Evolutionary conservation across 1,284 basidiomycete genomes (phyloP).

Genomic region (Cryptococcus deneoformans): DNA sequence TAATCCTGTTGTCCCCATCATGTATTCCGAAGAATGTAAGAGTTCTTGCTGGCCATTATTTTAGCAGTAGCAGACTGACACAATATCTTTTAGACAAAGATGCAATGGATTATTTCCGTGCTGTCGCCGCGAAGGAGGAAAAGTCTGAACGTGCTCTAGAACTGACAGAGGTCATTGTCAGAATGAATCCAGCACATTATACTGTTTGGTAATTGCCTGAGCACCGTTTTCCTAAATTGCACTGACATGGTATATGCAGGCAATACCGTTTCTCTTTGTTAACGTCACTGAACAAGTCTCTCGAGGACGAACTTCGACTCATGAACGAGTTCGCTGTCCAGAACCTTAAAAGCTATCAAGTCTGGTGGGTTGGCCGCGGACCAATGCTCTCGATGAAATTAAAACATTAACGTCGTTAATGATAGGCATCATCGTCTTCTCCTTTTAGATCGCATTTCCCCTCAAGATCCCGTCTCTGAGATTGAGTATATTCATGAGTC

Average conservation of each 20-base stretch:
- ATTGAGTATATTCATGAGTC: slow-evolving; percentile 72
- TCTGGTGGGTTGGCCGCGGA: slow-evolving; percentile 59
- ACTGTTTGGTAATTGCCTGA: slow-evolving; percentile 70
- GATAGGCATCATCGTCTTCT: slow-evolving; percentile 24
- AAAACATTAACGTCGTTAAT: background rate
- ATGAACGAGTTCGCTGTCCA: slow-evolving; percentile 80
- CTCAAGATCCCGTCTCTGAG: slow-evolving; percentile 57
- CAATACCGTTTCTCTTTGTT: slow-evolving; percentile 88
- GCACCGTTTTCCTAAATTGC: background rate
- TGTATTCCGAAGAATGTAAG: slow-evolving; percentile 82
- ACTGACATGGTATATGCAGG: slow-evolving; percentile 54
- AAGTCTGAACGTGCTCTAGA: slow-evolving; percentile 73
- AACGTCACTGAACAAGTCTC: slow-evolving; percentile 61
- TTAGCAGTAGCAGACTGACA: background rate
- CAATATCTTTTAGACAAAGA: slow-evolving; percentile 65
- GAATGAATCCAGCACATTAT: slow-evolving; percentile 88
- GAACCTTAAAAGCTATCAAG: slow-evolving; percentile 93
- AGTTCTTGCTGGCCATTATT: slow-evolving; percentile 15
- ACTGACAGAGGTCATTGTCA: slow-evolving; percentile 80
- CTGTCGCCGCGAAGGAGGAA: slow-evolving; percentile 70
- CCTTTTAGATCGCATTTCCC: slow-evolving; percentile 57
- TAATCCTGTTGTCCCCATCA: slow-evolving; percentile 79
- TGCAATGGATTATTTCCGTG: slow-evolving; percentile 87
- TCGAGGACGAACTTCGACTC: slow-evolving; percentile 70
- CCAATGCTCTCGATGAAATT: background rate